Conservation (phyloP, 2,329 filamentous ascomycete genomes). For the Neophaeococcomyces aloes region DNA sequence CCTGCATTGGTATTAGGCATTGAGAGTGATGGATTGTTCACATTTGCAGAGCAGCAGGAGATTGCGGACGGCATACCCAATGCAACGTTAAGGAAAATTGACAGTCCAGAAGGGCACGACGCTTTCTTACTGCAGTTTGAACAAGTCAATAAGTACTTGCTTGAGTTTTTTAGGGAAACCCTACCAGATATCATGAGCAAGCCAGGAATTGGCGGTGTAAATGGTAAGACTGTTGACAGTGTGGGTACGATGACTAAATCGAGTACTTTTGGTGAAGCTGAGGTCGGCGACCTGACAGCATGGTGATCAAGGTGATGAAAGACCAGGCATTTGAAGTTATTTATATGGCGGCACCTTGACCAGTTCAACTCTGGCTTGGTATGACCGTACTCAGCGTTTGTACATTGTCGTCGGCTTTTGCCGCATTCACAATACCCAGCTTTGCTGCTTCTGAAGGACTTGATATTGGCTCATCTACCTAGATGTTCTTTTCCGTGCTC, state of each 20-base stretch:
- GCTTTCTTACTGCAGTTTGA: constrained; percentile 95
- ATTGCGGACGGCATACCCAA: constrained; percentile 71
- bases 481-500: too few species aligned
- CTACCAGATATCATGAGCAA: constrained; percentile 79
- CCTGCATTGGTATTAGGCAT: constrained; percentile 88
- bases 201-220: constrained; percentile 33
- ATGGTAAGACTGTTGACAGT: constrained; percentile 40
- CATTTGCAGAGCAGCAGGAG: constrained; percentile 92
- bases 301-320: constrained; percentile 12
- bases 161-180: constrained; percentile 71
- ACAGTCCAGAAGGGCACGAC: constrained; percentile 90
- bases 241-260: constrained; percentile 63
- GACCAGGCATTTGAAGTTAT: neutral
- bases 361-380: constrained; percentile 21
- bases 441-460: neutral
- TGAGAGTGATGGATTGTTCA: constrained; percentile 90
- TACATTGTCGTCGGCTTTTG: constrained; percentile 17
- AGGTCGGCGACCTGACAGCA: constrained; percentile 66
- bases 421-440: constrained; percentile 20
- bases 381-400: constrained; percentile 8
- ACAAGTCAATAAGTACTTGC: constrained; percentile 81
- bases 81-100: constrained; percentile 71
- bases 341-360: constrained; percentile 4
- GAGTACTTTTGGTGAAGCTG: constrained; percentile 88
- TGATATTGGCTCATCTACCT: neutral